phyloP scores from a whole-genome alignment of 2,329 filamentous ascomycete species.

The Amauroascus verrucosus region DNA sequence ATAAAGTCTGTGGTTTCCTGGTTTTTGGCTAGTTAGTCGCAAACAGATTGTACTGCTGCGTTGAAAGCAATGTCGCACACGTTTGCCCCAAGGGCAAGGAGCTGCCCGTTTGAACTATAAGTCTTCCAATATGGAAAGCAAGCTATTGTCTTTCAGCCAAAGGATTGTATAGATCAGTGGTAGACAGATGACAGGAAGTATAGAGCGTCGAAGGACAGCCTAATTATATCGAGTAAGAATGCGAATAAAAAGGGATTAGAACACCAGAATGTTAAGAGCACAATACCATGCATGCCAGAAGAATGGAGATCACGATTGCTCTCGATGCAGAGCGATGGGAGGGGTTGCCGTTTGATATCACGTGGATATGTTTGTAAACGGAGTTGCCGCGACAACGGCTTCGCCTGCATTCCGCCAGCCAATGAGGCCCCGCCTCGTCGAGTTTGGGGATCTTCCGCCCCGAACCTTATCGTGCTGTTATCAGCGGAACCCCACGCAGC shows the following conservation, averaged over 20 bases:
- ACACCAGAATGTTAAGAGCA: background rate
- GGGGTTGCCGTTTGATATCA: background rate
- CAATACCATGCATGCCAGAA: background rate
- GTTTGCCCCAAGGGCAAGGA: background rate
- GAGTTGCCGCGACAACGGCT: slow-evolving; percentile 14
- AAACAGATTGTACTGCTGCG: background rate
- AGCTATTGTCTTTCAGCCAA: background rate
- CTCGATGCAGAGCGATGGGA: background rate
- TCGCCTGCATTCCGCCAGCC: background rate
- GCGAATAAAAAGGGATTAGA: background rate
- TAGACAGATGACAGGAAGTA: background rate
- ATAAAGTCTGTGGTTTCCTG: background rate
- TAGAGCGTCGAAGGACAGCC: background rate
- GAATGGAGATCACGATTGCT: background rate
- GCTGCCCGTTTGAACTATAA: background rate
- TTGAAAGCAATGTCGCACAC: background rate
- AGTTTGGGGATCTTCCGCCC: background rate
- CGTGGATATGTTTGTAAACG: slow-evolving; percentile 15
- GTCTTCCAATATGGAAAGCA: background rate
- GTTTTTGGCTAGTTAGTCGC: background rate
- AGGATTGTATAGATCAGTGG: background rate
- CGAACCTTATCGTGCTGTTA: too few species aligned
- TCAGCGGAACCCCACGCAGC: too few species aligned
- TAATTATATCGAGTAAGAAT: background rate
- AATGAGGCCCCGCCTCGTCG: background rate